These are phyloP conservation scores for Phytophthora agathidicida DNA, from an alignment of 352 stramenopile species.

Conservation along the genomic window DNA sequence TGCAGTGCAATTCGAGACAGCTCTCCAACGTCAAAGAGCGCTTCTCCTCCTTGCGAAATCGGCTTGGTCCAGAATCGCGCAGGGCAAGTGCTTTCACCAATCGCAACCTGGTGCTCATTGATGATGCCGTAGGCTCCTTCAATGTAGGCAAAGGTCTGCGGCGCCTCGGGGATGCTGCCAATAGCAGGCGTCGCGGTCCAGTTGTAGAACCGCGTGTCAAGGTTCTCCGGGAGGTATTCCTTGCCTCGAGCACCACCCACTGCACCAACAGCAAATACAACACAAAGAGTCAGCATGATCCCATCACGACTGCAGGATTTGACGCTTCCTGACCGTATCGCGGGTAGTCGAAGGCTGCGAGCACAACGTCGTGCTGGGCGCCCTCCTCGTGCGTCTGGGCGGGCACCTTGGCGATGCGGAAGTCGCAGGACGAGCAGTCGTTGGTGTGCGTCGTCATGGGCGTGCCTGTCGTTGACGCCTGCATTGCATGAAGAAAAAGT, in stretches of 20 bases:
- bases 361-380: constrained; percentile 59
- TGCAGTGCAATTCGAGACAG: constrained; percentile 92
- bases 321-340: constrained; percentile 58
- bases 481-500: constrained; percentile 1
- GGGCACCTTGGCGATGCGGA: constrained; percentile 82
- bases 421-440: constrained; percentile 86
- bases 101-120: constrained; percentile 83
- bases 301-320: neutral
- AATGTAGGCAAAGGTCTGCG: constrained; percentile 79
- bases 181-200: constrained; percentile 66
- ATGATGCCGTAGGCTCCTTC: constrained; percentile 85
- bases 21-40: constrained; percentile 89
- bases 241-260: constrained; percentile 66
- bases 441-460: constrained; percentile 88
- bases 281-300: constrained; percentile 4
- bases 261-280: constrained; percentile 15
- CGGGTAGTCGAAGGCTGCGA: constrained; percentile 68
- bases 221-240: constrained; percentile 63
- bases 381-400: constrained; percentile 49
- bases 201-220: constrained; percentile 75
- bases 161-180: constrained; percentile 68
- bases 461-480: constrained; percentile 66
- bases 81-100: constrained; percentile 84
- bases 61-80: constrained; percentile 70
- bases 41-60: constrained; percentile 69